Percentiles rank a stretch among this genome's conserved stretches.
Conservation (phyloP, 139 green algal genomes). For the Micractinium conductrix region DNA sequence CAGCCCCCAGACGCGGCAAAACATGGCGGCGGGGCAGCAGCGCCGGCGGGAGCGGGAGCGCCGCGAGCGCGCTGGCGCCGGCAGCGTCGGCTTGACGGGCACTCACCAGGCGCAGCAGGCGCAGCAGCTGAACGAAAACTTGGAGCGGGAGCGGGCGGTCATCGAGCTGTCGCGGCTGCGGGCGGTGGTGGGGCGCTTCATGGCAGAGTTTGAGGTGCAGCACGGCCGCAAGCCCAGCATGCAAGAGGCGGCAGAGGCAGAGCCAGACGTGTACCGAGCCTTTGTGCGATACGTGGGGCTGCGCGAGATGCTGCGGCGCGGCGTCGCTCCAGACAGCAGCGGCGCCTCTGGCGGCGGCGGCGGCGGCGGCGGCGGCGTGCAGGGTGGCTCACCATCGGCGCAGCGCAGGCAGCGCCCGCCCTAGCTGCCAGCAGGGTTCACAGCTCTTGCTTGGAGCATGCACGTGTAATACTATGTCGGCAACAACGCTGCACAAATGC, state of each 20-base stretch:
- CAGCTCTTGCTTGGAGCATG: too few species aligned
- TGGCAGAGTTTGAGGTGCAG: conserved; percentile 4
- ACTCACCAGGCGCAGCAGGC: background rate
- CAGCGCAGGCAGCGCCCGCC: too few species aligned
- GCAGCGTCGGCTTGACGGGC: too few species aligned
- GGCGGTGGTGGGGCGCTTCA: background rate
- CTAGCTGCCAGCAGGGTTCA: too few species aligned
- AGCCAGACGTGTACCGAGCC: conserved; percentile 11
- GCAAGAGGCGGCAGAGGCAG: background rate
- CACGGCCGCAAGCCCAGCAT: conserved; percentile 28
- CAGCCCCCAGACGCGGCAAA: conserved; percentile 1
- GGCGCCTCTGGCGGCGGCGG: too few species aligned
- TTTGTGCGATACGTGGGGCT: conserved; percentile 28
- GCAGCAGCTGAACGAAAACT: background rate
- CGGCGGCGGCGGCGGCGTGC: too few species aligned
- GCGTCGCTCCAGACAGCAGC: too few species aligned
- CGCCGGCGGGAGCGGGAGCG: conserved; percentile 21
- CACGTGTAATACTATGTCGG: too few species aligned
- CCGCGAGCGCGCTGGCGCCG: background rate
- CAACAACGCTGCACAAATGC: too few species aligned
- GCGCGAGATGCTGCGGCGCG: conserved; percentile 19
- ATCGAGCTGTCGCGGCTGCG: conserved; percentile 31
- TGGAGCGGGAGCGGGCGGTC: background rate
- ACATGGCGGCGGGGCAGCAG: conserved; percentile 6
- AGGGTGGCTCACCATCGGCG: too few species aligned